phyloP scores from a whole-genome alignment of 305 asterid genomes.

The Fraxinus dipetala region DNA sequence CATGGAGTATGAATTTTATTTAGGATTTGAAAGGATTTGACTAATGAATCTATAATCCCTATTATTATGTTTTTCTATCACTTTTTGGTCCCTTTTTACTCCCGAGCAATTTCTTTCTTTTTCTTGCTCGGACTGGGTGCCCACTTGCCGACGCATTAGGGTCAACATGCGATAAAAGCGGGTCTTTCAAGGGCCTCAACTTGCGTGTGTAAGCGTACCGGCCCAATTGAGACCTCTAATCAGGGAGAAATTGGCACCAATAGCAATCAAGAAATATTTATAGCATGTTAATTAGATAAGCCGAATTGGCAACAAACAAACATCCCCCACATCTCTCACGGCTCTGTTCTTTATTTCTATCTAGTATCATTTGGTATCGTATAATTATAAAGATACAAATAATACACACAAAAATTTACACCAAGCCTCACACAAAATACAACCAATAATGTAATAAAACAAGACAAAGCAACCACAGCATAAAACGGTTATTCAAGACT shows the following conservation, averaged over 20 bases:
- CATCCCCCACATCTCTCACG: neutral
- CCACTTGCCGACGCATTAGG: neutral
- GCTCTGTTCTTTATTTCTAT: neutral
- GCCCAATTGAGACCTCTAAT: neutral
- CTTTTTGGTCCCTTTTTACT: neutral
- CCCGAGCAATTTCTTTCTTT: neutral
- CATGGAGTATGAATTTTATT: no score
- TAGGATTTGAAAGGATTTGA: no score
- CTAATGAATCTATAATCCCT: no score
- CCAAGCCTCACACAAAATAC: constrained; percentile 9
- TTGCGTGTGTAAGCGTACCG: neutral
- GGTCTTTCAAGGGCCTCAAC: neutral
- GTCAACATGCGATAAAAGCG: neutral
- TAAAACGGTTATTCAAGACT: constrained; percentile 19
- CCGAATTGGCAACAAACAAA: neutral
- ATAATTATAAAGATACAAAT: neutral
- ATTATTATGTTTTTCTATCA: no score
- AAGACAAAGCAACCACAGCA: constrained; percentile 19
- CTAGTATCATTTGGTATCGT: neutral
- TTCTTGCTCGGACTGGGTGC: neutral
- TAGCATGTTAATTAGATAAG: neutral
- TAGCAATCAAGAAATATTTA: neutral
- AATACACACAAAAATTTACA: neutral
- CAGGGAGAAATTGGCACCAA: neutral
- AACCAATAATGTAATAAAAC: neutral